Percentiles rank a stretch among this genome's conserved stretches.
These are phyloP conservation scores for Irineochytrium annulatum DNA, from an alignment of 192 early-diverging fungal species.

Conservation along the genomic window DNA sequence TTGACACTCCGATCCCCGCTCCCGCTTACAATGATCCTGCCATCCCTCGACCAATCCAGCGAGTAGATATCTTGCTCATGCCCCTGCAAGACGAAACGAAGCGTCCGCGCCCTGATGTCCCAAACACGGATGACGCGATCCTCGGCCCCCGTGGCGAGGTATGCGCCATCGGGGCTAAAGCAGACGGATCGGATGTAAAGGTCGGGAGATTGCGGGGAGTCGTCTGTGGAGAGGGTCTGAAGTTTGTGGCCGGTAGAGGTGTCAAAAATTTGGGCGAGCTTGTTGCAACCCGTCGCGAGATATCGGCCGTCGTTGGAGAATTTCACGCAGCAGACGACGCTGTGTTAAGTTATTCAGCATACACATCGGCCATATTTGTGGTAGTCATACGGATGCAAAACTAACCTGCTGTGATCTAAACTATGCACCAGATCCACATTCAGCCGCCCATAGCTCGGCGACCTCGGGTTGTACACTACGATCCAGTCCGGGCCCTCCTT, in stretches of 20 bases:
- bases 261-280: conserved; percentile 82
- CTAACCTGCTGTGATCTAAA: conserved; percentile 55
- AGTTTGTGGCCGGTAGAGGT: conserved; percentile 56
- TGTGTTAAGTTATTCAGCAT: conserved; percentile 18
- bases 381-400: neutral
- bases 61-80: conserved; percentile 97
- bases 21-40: conserved; percentile 81
- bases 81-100: conserved; percentile 59
- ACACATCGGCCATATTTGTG: neutral
- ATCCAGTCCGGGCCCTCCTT: conserved; percentile 86
- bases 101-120: conserved; percentile 36
- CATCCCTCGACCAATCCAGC: conserved; percentile 91
- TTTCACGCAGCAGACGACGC: conserved; percentile 96
- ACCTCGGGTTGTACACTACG: conserved; percentile 58
- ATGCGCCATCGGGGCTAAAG: conserved; percentile 89
- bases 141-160: conserved; percentile 91
- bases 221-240: conserved; percentile 12
- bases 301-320: conserved; percentile 89
- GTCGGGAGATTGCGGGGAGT: conserved; percentile 49
- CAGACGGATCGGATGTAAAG: conserved; percentile 94
- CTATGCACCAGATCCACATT: conserved; percentile 39
- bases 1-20: conserved; percentile 46
- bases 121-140: conserved; percentile 88
- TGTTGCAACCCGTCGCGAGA: conserved; percentile 93
- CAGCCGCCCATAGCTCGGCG: conserved; percentile 15